A percentile compares a stretch with the other conserved stretches of the same genome.
phyloP scores from a whole-genome alignment of 208 protist species.

The Crithidia mellificae region DNA sequence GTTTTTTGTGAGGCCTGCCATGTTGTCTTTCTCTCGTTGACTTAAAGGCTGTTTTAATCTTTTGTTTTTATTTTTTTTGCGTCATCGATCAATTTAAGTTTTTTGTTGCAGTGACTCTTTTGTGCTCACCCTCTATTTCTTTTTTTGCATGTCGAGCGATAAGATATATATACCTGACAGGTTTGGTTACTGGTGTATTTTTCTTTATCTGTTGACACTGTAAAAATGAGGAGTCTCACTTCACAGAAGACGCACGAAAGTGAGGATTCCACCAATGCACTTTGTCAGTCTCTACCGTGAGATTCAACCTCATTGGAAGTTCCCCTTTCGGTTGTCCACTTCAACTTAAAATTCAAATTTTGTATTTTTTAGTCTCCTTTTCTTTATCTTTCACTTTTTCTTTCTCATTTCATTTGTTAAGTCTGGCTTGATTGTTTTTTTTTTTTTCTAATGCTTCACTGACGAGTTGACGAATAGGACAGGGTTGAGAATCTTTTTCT shows the following conservation, averaged over 20 bases:
- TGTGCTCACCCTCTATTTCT: background rate
- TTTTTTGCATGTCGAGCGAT: background rate
- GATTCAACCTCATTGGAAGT: no score
- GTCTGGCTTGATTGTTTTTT: background rate
- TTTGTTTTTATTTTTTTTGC: conserved; percentile 2
- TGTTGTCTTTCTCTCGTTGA: background rate
- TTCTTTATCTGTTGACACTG: no score
- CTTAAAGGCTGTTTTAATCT: no score
- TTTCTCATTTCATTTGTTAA: background rate
- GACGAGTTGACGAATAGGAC: background rate
- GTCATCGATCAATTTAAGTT: conserved; percentile 9
- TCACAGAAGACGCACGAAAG: no score
- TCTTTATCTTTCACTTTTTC: background rate
- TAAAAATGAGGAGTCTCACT: no score
- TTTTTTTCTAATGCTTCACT: conserved; percentile 1
- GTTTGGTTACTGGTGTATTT: no score
- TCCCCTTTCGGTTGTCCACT: background rate
- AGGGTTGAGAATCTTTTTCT: conserved; percentile 13
- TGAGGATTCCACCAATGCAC: no score
- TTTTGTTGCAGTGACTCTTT: background rate
- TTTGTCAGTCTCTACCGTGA: no score
- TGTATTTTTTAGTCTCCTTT: background rate
- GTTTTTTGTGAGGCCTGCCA: background rate
- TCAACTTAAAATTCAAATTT: background rate
- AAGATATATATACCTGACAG: no score